Percentiles rank a stretch among this genome's conserved stretches.
These are phyloP conservation scores for Phyllosticta paracitricarpa DNA, from an alignment of 2,329 filamentous ascomycete species.

Conservation along the genomic window DNA sequence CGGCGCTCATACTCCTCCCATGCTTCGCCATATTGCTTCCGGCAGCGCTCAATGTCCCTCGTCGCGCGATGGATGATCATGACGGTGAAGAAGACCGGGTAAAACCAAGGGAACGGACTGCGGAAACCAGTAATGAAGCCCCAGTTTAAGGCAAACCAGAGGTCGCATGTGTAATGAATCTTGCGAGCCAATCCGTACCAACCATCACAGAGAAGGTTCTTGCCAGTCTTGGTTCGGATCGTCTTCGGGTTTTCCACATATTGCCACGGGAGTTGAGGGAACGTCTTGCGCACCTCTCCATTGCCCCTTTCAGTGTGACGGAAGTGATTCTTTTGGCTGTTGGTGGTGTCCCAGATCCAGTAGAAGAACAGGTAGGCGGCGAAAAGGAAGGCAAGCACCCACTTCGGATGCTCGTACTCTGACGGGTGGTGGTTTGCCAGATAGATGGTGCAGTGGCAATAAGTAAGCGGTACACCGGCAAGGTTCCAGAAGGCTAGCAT, in stretches of 20 bases:
- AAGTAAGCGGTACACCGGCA: constrained; percentile 79
- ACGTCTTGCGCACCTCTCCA: constrained; percentile 60
- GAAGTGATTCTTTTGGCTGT: constrained; percentile 91
- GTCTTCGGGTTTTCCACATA: constrained; percentile 69
- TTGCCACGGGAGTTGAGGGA: constrained; percentile 87
- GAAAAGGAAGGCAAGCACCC: constrained; percentile 55
- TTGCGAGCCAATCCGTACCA: constrained; percentile 78
- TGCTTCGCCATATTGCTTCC: constrained; percentile 68
- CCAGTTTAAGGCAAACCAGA: constrained; percentile 70
- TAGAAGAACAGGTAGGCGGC: constrained; percentile 71
- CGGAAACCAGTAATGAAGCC: constrained; percentile 71
- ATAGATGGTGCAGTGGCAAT: constrained; percentile 90
- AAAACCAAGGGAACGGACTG: constrained; percentile 83
- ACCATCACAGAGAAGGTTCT: constrained; percentile 71
- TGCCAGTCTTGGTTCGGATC: constrained; percentile 62
- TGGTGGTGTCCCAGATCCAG: constrained; percentile 86
- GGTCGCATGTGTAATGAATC: constrained; percentile 71
- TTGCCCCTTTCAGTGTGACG: constrained; percentile 64
- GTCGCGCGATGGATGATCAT: constrained; percentile 74
- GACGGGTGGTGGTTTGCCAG: constrained; percentile 73
- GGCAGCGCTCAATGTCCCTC: constrained; percentile 67
- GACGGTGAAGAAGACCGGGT: constrained; percentile 66
- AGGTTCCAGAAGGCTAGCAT: constrained; percentile 98
- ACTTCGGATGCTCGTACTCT: constrained; percentile 67
- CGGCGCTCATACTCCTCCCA: constrained; percentile 72